Conservation (phyloP, 2,329 filamentous ascomycete genomes). For the Colletotrichum somersetense region DNA sequence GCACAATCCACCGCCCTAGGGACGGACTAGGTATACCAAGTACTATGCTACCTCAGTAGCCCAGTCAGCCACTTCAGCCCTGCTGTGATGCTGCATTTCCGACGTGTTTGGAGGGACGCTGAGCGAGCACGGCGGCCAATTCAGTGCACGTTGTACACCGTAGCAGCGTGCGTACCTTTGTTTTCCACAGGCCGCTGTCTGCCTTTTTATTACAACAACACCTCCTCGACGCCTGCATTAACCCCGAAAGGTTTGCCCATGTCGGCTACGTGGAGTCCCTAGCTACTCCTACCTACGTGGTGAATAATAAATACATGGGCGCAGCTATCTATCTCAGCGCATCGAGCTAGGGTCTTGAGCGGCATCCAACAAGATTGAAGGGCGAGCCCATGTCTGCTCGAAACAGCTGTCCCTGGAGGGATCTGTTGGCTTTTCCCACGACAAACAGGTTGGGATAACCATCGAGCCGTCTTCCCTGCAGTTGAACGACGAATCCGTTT, state of each 20-base stretch:
- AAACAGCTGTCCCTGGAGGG: constrained; percentile 23
- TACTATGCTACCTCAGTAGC: no score
- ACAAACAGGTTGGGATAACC: background rate
- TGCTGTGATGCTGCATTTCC: constrained; percentile 12
- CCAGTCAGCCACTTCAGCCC: constrained; percentile 30
- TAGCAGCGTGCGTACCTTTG: background rate
- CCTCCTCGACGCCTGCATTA: constrained; percentile 18
- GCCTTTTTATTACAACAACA: background rate
- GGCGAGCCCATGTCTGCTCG: constrained; percentile 31
- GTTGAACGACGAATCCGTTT: background rate
- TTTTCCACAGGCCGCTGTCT: background rate
- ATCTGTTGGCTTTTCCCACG: background rate
- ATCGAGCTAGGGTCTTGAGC: background rate
- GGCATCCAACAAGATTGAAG: constrained; percentile 29
- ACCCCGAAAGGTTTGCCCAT: constrained; percentile 19
- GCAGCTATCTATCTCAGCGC: background rate
- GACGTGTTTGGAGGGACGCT: constrained; percentile 1
- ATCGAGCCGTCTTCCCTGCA: background rate
- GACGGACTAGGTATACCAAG: no score
- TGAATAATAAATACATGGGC: no score
- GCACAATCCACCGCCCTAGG: constrained; percentile 3
- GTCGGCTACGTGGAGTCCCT: constrained; percentile 4
- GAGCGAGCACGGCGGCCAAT: background rate
- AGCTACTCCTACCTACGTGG: background rate
- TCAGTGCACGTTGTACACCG: background rate